Base-by-base conservation (phyloP, 139 green algal species). In the Coelastrella sp. region DNA sequence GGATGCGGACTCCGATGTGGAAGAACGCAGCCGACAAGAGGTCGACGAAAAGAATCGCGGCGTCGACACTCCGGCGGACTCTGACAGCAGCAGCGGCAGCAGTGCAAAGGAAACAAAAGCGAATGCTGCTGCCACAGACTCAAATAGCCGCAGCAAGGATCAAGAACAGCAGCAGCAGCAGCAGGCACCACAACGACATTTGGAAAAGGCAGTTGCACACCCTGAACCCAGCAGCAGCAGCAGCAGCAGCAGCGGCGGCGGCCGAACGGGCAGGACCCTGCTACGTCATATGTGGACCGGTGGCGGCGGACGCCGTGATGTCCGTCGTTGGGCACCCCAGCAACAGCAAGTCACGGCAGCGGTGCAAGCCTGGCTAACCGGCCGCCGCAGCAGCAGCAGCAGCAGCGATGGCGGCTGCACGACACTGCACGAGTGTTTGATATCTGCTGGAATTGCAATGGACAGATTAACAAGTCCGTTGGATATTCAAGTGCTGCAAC, bases 281-380 rank as follows among this genome's bases (percentile, higher is more conserved):
- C 23, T 87, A 64, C 81, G 81, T 47, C 81, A 87, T 64, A 65
- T 87, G 14, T 87, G 81, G 81, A 87, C 81, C 2, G 81, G 81
- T 5, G 81, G 81, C 20, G 81, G 81, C 16, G 32, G 14, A 11
- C 81, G 32, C 7, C 64, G 81, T 32, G 81, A 58, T 13, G 66
- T 77, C n/a, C 20, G 58, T 17, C 83, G 77, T 22, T 58, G 73
- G 65, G 17, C n/a, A 16, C 65, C n/a, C n/a, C 5, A 80, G 80
- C 80, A 80, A 65, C 66, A 77, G 66, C 20, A 61, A 13, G 64
- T 59, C 0, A 32, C 60, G 80, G 66, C 83, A 88, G 83, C 47
- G 80, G 83, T 80, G 66, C 19, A 54, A 65, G 81, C 68, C 16
- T 76, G 68, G 68, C 68, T 76, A 64, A 20, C 32, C n/a, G 64